Conservation (phyloP, 371 early-diverging fungal genomes). For the Syncephalastrum sp. region DNA sequence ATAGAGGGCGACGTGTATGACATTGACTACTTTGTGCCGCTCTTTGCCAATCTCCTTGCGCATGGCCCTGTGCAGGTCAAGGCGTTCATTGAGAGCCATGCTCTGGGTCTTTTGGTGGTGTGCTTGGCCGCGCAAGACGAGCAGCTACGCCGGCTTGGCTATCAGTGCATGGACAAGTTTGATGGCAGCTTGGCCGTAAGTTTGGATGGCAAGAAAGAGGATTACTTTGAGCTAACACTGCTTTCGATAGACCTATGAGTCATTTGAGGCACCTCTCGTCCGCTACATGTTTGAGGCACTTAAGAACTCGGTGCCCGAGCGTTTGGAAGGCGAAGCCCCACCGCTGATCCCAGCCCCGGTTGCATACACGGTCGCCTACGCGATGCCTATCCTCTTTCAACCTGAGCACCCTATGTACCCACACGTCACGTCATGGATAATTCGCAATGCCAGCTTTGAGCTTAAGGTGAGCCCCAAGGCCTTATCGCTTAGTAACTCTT, state of each 20-base stretch:
- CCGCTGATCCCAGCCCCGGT: conserved; percentile 68
- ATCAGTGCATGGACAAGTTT: conserved; percentile 67
- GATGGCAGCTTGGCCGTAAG: conserved; percentile 58
- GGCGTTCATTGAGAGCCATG: conserved; percentile 68
- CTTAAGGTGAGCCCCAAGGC: conserved; percentile 47
- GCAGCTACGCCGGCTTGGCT: conserved; percentile 58
- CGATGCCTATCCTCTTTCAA: conserved; percentile 57
- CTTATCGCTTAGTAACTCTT: not conserved
- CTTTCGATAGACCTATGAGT: conserved; percentile 27
- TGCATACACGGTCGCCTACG: conserved; percentile 67
- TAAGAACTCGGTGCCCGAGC: conserved; percentile 63
- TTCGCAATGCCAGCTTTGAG: conserved; percentile 71
- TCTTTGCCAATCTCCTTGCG: conserved; percentile 62
- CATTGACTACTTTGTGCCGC: conserved; percentile 68
- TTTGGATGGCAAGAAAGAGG: not conserved
- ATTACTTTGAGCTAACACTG: not conserved
- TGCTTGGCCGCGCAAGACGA: conserved; percentile 58
- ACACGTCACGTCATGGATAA: conserved; percentile 69
- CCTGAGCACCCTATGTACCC: conserved; percentile 80
- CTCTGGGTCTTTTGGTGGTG: conserved; percentile 65
- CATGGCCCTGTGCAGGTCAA: conserved; percentile 59
- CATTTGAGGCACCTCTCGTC: conserved; percentile 68
- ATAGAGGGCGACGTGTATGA: conserved; percentile 49
- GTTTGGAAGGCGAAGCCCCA: conserved; percentile 37
- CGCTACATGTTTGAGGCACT: conserved; percentile 64